These are phyloP conservation scores for Arabidopsis hybrid DNA, from an alignment of 441 rosid genomes.

Conservation along the genomic window DNA sequence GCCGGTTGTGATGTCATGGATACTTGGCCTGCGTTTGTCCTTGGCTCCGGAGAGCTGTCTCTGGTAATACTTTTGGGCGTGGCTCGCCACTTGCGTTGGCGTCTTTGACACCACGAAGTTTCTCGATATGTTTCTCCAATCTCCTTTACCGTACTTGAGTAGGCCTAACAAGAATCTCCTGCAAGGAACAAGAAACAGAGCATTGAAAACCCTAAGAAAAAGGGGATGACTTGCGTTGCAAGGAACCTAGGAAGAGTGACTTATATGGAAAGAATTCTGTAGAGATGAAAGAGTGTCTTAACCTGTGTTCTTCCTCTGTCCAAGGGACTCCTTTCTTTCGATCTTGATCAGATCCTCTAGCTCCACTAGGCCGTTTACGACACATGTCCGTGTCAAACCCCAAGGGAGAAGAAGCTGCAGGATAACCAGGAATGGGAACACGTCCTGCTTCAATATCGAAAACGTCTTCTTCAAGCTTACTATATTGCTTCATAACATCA, in stretches of 20 bases:
- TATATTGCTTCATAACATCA: conserved; percentile 67
- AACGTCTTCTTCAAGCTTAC: conserved; percentile 66
- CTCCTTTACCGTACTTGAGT: conserved; percentile 78
- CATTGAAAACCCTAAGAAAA: conserved; percentile 34
- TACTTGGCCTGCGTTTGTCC: conserved; percentile 77
- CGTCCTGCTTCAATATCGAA: conserved; percentile 67
- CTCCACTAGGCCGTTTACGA: conserved; percentile 61
- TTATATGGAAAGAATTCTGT: neutral
- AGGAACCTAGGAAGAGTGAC: conserved; percentile 23
- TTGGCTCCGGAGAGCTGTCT: conserved; percentile 70
- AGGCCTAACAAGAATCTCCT: conserved; percentile 76
- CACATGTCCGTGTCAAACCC: conserved; percentile 48
- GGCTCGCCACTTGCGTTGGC: conserved; percentile 82
- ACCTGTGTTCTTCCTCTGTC: conserved; percentile 88
- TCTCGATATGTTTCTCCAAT: conserved; percentile 82
- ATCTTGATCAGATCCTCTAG: conserved; percentile 60
- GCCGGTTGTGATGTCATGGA: conserved; percentile 68
- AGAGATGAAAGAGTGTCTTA: conserved; percentile 7
- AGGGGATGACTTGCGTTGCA: conserved; percentile 2
- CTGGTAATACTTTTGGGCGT: conserved; percentile 80
- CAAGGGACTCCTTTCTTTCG: conserved; percentile 78
- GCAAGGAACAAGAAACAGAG: conserved; percentile 38
- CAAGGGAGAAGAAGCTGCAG: conserved; percentile 47
- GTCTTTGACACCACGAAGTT: conserved; percentile 69
- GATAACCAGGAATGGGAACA: conserved; percentile 67